Percentiles rank a stretch among this genome's conserved stretches.
These are phyloP conservation scores for Geotrichum phurueaensis DNA, from an alignment of 1,139 yeast genomes.

Conservation along the genomic window DNA sequence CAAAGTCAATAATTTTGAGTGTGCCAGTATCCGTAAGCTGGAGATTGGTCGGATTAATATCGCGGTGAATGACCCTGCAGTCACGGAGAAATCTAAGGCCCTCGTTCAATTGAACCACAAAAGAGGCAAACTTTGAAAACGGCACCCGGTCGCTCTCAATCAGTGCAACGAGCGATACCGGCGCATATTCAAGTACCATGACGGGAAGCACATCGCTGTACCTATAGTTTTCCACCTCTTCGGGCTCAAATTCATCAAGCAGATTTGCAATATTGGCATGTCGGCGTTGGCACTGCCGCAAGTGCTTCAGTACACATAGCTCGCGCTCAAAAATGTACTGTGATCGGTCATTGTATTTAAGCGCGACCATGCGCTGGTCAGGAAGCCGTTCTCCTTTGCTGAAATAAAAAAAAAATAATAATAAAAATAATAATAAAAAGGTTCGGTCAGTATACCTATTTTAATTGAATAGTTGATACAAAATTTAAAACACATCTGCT, in stretches of 20 bases:
- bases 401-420: neutral
- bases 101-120: constrained; percentile 83
- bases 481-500: neutral
- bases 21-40: constrained; percentile 84
- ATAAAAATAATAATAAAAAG: too few relatives aligned
- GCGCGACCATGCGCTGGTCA: constrained; percentile 10
- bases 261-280: constrained; percentile 15
- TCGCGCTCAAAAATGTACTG: constrained; percentile 11
- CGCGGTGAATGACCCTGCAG: constrained; percentile 88
- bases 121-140: constrained; percentile 50
- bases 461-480: too few relatives aligned
- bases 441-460: neutral
- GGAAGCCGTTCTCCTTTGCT: neutral
- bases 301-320: constrained; percentile 1
- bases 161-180: constrained; percentile 11
- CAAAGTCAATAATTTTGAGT: constrained; percentile 90
- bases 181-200: constrained; percentile 17
- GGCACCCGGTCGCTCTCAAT: constrained; percentile 11
- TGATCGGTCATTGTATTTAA: constrained; percentile 14
- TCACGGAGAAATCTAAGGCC: constrained; percentile 94
- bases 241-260: constrained; percentile 8
- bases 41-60: constrained; percentile 89
- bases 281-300: neutral
- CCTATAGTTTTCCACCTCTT: neutral
- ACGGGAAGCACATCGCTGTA: constrained; percentile 1